Evolutionary conservation across 768 basidiomycete genomes (phyloP).

Genomic region (Coprinellus aureogranulatus): DNA sequence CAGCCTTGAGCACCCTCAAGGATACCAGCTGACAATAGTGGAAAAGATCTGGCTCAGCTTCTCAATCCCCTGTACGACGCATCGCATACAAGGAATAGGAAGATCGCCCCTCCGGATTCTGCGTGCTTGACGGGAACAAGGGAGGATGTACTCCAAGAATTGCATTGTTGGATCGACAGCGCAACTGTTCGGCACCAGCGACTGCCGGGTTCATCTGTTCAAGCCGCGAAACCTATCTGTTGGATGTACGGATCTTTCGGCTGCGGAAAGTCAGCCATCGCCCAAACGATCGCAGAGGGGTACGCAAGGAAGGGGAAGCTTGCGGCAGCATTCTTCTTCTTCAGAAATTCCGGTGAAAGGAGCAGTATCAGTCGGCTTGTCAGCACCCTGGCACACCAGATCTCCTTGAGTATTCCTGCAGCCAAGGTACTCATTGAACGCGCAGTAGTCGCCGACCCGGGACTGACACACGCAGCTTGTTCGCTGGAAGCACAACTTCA

Average conservation of each 20-base stretch:
- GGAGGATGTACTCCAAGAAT: neutral
- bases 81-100: neutral
- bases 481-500: too few relatives aligned
- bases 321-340: conserved; percentile 8
- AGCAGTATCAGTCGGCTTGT: conserved; percentile 4
- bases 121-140: neutral
- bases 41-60: neutral
- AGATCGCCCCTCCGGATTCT: neutral
- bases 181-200: too few relatives aligned
- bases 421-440: neutral
- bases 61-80: neutral
- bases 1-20: too few relatives aligned
- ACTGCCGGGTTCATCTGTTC: too few relatives aligned
- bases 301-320: neutral
- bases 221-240: conserved; percentile 1
- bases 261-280: conserved; percentile 19
- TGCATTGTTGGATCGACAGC: neutral
- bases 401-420: conserved; percentile 4
- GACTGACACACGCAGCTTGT: neutral
- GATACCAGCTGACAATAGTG: too few relatives aligned
- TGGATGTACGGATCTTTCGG: conserved; percentile 19
- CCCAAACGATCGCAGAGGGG: conserved; percentile 13
- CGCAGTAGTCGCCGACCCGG: neutral
- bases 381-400: conserved; percentile 15
- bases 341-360: too few relatives aligned